Evolutionary conservation across 2,329 filamentous ascomycete genomes (phyloP).

Genomic region (Aspergillus ruber): DNA sequence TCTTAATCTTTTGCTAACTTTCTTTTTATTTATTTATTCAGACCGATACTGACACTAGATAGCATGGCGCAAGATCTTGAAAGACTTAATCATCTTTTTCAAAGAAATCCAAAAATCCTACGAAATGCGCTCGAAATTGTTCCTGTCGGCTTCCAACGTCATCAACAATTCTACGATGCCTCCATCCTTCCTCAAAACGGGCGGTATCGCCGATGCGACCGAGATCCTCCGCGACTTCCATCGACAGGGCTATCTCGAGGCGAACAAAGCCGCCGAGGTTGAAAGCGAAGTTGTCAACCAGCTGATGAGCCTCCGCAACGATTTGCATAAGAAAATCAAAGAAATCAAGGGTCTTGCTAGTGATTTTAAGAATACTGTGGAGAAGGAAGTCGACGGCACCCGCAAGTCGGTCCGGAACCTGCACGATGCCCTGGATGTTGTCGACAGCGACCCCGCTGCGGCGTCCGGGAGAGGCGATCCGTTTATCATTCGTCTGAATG

Average conservation of each 20-base stretch:
- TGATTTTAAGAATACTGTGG: slow-evolving; percentile 94
- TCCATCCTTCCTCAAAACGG: slow-evolving; percentile 67
- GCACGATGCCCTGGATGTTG: slow-evolving; percentile 73
- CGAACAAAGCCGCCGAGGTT: slow-evolving; percentile 83
- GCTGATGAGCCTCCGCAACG: slow-evolving; percentile 75
- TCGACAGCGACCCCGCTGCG: slow-evolving; percentile 67
- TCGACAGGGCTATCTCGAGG: slow-evolving; percentile 69
- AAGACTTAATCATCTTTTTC: slow-evolving; percentile 90
- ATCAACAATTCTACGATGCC: slow-evolving; percentile 75
- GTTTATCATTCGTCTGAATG: slow-evolving; percentile 75
- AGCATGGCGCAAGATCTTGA: slow-evolving; percentile 94
- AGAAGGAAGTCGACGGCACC: slow-evolving; percentile 87
- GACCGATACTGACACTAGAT: slow-evolving; percentile 9
- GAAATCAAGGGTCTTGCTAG: slow-evolving; percentile 91
- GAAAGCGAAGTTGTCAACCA: slow-evolving; percentile 87
- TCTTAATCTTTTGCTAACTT: background rate
- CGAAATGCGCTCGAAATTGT: slow-evolving; percentile 73
- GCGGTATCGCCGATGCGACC: slow-evolving; percentile 81
- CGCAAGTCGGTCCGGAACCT: slow-evolving; percentile 70
- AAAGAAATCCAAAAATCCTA: slow-evolving; percentile 86
- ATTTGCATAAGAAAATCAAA: slow-evolving; percentile 93
- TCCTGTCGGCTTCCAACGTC: slow-evolving; percentile 75
- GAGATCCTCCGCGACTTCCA: slow-evolving; percentile 77
- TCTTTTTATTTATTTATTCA: slow-evolving; percentile 3
- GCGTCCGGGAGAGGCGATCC: slow-evolving; percentile 86